Evolutionary conservation across 2,329 filamentous ascomycete species (phyloP).

Genomic region (Xylaria sp.): DNA sequence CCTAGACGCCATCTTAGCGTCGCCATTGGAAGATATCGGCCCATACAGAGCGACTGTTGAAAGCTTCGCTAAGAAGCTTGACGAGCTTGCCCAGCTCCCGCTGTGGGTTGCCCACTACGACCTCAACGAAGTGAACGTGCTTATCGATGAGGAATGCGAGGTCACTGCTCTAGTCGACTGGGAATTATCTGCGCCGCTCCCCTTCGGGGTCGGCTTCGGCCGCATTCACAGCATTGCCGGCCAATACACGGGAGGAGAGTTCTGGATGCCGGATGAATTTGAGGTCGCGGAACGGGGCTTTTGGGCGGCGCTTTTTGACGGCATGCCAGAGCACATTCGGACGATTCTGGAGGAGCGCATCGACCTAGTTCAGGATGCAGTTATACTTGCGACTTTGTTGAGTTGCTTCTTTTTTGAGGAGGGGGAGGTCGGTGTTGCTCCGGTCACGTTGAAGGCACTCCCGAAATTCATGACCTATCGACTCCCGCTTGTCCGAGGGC

Average conservation of each 20-base stretch:
- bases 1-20: slow-evolving; percentile 42
- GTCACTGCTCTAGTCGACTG: slow-evolving; percentile 46
- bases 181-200: slow-evolving; percentile 40
- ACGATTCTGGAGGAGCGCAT: slow-evolving; percentile 50
- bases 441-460: slow-evolving; percentile 44
- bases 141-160: slow-evolving; percentile 42
- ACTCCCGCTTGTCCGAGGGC: slow-evolving; percentile 37
- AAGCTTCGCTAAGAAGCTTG: background rate
- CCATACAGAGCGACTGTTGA: slow-evolving; percentile 26
- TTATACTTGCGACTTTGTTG: slow-evolving; percentile 48
- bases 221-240: slow-evolving; percentile 39
- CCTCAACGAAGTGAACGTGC: slow-evolving; percentile 47
- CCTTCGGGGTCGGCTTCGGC: slow-evolving; percentile 40
- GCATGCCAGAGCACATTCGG: slow-evolving; percentile 43
- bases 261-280: slow-evolving; percentile 46
- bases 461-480: slow-evolving; percentile 48
- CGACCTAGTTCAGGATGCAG: slow-evolving; percentile 47
- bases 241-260: slow-evolving; percentile 43
- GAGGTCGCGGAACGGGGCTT: slow-evolving; percentile 45
- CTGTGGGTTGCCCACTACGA: background rate
- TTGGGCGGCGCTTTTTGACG: slow-evolving; percentile 44
- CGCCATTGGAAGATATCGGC: slow-evolving; percentile 38
- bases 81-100: slow-evolving; percentile 1
- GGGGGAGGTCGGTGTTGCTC: slow-evolving; percentile 41
- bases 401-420: slow-evolving; percentile 45